Conservation (phyloP, 768 basidiomycete species). For the Russula sp. region DNA sequence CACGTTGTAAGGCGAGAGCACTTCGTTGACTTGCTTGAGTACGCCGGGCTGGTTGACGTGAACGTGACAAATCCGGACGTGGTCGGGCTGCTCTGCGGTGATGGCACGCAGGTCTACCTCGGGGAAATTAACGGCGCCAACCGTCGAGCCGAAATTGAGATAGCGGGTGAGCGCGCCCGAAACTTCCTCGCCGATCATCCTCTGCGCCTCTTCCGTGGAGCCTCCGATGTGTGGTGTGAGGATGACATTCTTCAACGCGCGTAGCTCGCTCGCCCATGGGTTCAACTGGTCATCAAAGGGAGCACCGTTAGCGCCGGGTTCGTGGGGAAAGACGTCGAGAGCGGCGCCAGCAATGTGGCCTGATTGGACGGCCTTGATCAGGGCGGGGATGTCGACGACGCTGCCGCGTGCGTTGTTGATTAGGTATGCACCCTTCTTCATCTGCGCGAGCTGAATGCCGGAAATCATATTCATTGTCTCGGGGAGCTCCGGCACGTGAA, state of each 20-base stretch:
- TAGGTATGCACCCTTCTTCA: slow-evolving; percentile 94
- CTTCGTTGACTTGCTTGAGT: slow-evolving; percentile 90
- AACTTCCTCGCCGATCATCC: slow-evolving; percentile 96
- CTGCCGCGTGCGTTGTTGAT: slow-evolving; percentile 97
- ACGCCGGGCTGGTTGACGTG: slow-evolving; percentile 97
- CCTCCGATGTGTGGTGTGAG: slow-evolving; percentile 99
- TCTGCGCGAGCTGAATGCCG: slow-evolving; percentile 64
- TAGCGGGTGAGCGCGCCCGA: slow-evolving; percentile 79
- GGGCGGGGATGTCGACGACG: slow-evolving; percentile 91
- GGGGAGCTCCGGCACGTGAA: slow-evolving; percentile 94
- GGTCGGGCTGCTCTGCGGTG: slow-evolving; percentile 68
- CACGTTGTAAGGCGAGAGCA: slow-evolving; percentile 91
- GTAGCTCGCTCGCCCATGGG: slow-evolving; percentile 71
- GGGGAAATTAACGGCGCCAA: slow-evolving; percentile 97
- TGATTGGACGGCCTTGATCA: slow-evolving; percentile 74
- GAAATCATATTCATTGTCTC: slow-evolving; percentile 96
- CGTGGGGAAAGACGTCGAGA: slow-evolving; percentile 90
- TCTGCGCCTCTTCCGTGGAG: slow-evolving; percentile 97
- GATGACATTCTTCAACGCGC: slow-evolving; percentile 81
- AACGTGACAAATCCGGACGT: slow-evolving; percentile 90
- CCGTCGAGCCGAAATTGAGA: slow-evolving; percentile 83
- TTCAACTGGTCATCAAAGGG: slow-evolving; percentile 88
- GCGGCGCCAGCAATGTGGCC: slow-evolving; percentile 88
- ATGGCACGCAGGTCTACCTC: slow-evolving; percentile 96
- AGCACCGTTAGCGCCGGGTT: slow-evolving; percentile 88